Evolutionary conservation across 2,329 filamentous ascomycete genomes (phyloP).

Genomic region (Pyricularia pennisetigena): DNA sequence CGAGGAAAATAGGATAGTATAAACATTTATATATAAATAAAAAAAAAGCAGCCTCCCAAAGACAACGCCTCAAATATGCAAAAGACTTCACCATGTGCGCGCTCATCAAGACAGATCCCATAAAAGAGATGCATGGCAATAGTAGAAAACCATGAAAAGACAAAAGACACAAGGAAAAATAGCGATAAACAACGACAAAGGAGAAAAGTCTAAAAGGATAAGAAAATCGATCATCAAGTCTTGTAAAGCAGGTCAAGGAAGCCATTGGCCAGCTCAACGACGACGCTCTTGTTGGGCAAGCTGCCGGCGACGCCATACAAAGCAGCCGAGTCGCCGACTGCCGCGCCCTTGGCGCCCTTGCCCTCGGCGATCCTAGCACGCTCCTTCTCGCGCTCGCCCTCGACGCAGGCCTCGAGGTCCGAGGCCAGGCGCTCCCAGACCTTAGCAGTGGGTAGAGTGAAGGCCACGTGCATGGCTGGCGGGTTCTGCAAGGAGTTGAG

Average conservation of each 20-base stretch:
- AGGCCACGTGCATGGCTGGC: conserved; percentile 85
- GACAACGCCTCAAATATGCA: background rate
- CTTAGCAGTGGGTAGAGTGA: conserved; percentile 76
- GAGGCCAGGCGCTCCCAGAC: conserved; percentile 69
- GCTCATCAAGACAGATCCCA: background rate
- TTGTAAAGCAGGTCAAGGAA: conserved; percentile 94
- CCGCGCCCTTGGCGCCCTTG: conserved; percentile 54
- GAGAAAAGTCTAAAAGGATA: background rate
- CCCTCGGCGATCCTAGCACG: conserved; percentile 61
- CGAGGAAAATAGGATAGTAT: conserved; percentile 2
- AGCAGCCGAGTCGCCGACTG: conserved; percentile 71
- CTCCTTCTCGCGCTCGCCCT: conserved; percentile 74
- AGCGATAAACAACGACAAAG: background rate
- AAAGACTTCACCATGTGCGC: background rate
- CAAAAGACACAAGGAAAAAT: background rate
- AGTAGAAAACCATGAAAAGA: background rate
- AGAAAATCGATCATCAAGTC: conserved; percentile 37
- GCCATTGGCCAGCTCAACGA: conserved; percentile 79
- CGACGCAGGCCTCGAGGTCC: conserved; percentile 59
- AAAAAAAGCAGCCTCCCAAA: background rate
- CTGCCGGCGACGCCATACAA: conserved; percentile 93
- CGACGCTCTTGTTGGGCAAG: conserved; percentile 89
- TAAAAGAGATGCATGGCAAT: background rate
- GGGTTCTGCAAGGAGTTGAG: conserved; percentile 89
- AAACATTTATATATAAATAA: background rate